Percentiles rank a stretch among this genome's conserved stretches.
Evolutionary conservation across 2,329 filamentous ascomycete genomes (phyloP).

Genomic region (Thielaviopsis musarum): DNA sequence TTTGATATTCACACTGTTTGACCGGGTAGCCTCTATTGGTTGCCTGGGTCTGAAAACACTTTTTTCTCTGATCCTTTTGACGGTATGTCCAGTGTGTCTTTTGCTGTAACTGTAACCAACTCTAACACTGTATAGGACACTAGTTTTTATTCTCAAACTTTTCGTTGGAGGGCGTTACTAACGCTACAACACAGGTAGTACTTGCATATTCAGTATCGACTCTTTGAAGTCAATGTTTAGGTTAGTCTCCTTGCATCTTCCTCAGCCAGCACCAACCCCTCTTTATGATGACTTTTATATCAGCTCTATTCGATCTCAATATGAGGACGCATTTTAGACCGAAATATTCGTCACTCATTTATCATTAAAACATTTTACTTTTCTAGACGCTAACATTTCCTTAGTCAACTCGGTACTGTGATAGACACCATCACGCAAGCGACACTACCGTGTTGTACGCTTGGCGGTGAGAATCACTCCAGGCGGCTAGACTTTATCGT

Average conservation of each 20-base stretch:
- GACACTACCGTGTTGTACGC: too few species aligned
- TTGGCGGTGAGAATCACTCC: too few species aligned
- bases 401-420: background rate
- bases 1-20: conserved; percentile 43
- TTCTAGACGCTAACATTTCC: background rate
- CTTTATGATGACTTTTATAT: background rate
- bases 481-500: too few species aligned
- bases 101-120: background rate
- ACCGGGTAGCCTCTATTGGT: conserved; percentile 23
- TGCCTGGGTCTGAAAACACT: conserved; percentile 33
- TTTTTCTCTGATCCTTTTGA: conserved; percentile 11
- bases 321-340: background rate
- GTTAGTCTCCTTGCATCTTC: background rate
- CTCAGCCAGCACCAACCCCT: background rate
- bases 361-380: background rate
- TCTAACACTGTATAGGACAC: background rate
- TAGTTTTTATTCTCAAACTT: background rate
- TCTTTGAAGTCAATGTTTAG: background rate
- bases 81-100: background rate
- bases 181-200: background rate
- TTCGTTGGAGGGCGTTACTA: background rate
- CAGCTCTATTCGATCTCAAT: background rate
- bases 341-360: background rate
- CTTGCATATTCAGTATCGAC: background rate
- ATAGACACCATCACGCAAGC: too few species aligned